Evolutionary conservation across 176 grass and related monocot genomes (phyloP), one percentile per base, ranked within the genome.

Genomic region (Aegilops longissima): DNA sequence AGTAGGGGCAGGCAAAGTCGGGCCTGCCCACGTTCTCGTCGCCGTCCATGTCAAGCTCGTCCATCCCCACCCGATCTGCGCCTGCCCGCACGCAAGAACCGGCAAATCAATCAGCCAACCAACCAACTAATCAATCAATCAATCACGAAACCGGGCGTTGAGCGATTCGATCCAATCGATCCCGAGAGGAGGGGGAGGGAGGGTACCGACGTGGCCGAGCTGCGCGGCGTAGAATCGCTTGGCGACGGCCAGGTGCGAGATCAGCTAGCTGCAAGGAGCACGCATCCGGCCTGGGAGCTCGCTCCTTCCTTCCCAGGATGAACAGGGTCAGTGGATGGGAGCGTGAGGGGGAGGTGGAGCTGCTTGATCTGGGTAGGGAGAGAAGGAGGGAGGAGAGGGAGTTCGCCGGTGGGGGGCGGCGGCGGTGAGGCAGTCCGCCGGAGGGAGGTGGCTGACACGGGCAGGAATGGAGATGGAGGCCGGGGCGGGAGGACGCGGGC

Each of bases 1-100:
- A 98, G 90, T 96, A 96, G 10, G 93, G 96, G 85, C 96, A 98
- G 3, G 93, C 75, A 35, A 96, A 94, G 79, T 98, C 93, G 5
- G 88, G 90, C 67, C 90, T 93, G 59, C 68, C 89, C 76, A 94
- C 91, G 80, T 90, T 87, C 12, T 98, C 71, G 3, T 74, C 71
- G 49, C 49, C 49, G 71, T 74, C 93, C 93, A 88, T 80, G 79
- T 98, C 96, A 70, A 94, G 66, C 75, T 96, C 96, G 17, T 98
- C 73, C 73, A 76, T 76, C 73, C 73, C 73, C 44, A 86, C 68
- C 40, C 93, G 90, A 92, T 96, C 92, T 94, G 82, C 58, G 17
- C 76, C 59, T 9, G 5, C 36, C 36, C 36, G 8, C 61, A 29
- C 61, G 42, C 40, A 12, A 25, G n/a, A 74, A 27, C 20, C 52